phyloP scores from a whole-genome alignment of 163 green algal genomes.

The Scenedesmus sp. region DNA sequence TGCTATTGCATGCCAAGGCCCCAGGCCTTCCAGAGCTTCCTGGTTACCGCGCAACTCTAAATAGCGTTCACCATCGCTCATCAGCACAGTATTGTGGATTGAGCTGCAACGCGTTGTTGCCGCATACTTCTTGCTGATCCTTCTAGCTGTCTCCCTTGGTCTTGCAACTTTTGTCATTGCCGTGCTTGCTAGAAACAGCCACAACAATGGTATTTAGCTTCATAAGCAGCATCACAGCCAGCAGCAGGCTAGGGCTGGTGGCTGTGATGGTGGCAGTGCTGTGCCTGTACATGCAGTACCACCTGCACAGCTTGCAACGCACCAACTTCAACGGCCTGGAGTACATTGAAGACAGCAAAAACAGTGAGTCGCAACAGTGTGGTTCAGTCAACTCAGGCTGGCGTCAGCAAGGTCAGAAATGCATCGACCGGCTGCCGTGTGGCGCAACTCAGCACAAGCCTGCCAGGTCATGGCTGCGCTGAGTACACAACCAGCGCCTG shows the following conservation, averaged over 20 bases:
- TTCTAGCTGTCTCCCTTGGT: too few relatives aligned
- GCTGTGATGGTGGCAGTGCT: neutral
- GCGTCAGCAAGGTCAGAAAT: neutral
- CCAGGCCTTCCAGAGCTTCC: neutral
- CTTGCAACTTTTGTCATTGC: too few relatives aligned
- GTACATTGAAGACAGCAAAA: slow-evolving; percentile 15
- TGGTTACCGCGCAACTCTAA: neutral
- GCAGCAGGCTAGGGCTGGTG: neutral
- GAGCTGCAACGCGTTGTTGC: too few relatives aligned
- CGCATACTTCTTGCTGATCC: too few relatives aligned
- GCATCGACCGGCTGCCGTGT: neutral
- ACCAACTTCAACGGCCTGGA: slow-evolving; percentile 9
- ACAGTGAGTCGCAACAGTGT: neutral
- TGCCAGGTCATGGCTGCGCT: neutral
- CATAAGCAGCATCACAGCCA: neutral
- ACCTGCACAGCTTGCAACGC: neutral
- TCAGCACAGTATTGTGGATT: too few relatives aligned
- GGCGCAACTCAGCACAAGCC: neutral
- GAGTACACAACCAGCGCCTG: neutral
- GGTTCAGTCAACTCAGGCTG: neutral
- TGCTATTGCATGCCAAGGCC: neutral
- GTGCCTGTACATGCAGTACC: slow-evolving; percentile 5
- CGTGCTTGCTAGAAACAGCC: neutral
- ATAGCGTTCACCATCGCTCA: too few relatives aligned
- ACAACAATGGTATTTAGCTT: neutral